These are phyloP conservation scores for Knoxdaviesia capensis DNA, from an alignment of 2,329 filamentous ascomycete species.

Conservation along the genomic window DNA sequence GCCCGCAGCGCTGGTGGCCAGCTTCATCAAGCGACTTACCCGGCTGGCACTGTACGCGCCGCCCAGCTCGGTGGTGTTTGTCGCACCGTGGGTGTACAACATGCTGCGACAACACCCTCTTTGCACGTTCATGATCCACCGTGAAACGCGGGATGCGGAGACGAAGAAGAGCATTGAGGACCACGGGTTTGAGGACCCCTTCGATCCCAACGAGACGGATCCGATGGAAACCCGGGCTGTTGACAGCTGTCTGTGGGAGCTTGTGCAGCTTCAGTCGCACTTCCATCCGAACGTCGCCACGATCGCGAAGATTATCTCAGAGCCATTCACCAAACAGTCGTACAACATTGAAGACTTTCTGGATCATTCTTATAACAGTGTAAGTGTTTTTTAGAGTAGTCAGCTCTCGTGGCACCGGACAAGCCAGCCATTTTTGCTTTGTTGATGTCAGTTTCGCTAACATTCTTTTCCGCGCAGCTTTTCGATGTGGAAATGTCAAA, in stretches of 20 bases:
- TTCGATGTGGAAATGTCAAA: slow-evolving; percentile 69
- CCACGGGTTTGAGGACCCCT: slow-evolving; percentile 49
- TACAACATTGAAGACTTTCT: slow-evolving; percentile 97
- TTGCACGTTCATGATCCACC: slow-evolving; percentile 92
- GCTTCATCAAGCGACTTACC: slow-evolving; percentile 87
- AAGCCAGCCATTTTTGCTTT: not conserved
- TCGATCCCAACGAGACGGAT: slow-evolving; percentile 53
- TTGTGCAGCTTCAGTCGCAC: slow-evolving; percentile 76
- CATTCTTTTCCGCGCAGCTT: slow-evolving; percentile 28
- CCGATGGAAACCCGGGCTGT: slow-evolving; percentile 75
- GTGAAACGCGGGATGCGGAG: slow-evolving; percentile 39
- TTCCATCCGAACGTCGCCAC: slow-evolving; percentile 96
- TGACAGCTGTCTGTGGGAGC: slow-evolving; percentile 87
- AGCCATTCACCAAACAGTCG: slow-evolving; percentile 90
- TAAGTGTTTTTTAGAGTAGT: slow-evolving; percentile 20
- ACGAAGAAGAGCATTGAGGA: slow-evolving; percentile 38
- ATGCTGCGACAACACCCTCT: slow-evolving; percentile 73
- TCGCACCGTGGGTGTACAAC: slow-evolving; percentile 92
- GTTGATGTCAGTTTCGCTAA: slow-evolving; percentile 12
- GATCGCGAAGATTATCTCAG: slow-evolving; percentile 77
- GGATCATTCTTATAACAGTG: slow-evolving; percentile 75
- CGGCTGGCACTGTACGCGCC: slow-evolving; percentile 73
- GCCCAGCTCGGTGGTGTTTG: slow-evolving; percentile 69
- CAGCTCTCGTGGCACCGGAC: not conserved
- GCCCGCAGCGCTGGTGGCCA: slow-evolving; percentile 74